These are phyloP conservation scores for Phragmites australis DNA, from an alignment of 176 grass and related monocot genomes.

Conservation along the genomic window DNA sequence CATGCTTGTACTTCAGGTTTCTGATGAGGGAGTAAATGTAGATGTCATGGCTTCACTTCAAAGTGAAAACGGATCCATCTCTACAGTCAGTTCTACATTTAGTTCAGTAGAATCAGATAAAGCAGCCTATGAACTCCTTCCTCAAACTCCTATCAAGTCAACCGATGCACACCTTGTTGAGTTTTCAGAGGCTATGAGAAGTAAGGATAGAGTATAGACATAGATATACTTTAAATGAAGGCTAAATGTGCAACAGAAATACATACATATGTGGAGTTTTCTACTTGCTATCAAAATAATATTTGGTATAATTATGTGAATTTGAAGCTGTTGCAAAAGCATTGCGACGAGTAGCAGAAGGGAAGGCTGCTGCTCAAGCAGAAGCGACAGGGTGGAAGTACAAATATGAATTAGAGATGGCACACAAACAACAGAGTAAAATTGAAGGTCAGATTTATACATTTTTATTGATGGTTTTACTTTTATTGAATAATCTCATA, in stretches of 20 bases:
- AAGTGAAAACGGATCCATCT: conserved; percentile 60
- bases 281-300: conserved; percentile 28
- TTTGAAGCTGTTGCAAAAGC: conserved; percentile 95
- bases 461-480: conserved; percentile 5
- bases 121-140: conserved; percentile 64
- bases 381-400: conserved; percentile 91
- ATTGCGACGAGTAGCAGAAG: conserved; percentile 80
- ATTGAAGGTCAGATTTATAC: conserved; percentile 58
- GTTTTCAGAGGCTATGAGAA: conserved; percentile 96
- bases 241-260: conserved; percentile 19
- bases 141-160: conserved; percentile 80
- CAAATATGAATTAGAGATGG: conserved; percentile 86
- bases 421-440: conserved; percentile 56
- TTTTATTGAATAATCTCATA: background rate
- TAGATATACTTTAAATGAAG: conserved; percentile 3
- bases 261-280: background rate
- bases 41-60: conserved; percentile 37
- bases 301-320: conserved; percentile 25
- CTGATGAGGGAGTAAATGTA: conserved; percentile 46
- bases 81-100: conserved; percentile 35
- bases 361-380: conserved; percentile 86
- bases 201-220: conserved; percentile 49
- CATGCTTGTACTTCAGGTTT: conserved; percentile 51
- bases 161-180: conserved; percentile 94
- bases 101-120: conserved; percentile 63